Conservation (phyloP, 495 filamentous ascomycete genomes). For the Physcia stellaris region DNA sequence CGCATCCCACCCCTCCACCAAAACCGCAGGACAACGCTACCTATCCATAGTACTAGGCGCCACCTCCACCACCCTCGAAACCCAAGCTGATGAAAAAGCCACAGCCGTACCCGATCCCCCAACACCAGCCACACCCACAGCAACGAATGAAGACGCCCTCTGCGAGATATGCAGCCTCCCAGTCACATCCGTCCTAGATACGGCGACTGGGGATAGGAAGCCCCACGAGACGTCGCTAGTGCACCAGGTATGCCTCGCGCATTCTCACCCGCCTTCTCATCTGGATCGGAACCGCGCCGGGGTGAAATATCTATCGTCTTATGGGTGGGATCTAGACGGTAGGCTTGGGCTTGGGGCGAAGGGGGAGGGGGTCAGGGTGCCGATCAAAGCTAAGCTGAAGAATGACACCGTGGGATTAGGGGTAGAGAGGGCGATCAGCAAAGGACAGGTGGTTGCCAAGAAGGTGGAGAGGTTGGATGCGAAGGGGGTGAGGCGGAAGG, state of each 20-base stretch:
- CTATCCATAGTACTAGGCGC: conserved; percentile 54
- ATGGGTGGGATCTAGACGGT: conserved; percentile 83
- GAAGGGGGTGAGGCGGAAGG: conserved; percentile 53
- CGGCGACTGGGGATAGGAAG: conserved; percentile 7
- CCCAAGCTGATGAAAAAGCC: conserved; percentile 11
- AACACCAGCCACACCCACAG: conserved; percentile 3
- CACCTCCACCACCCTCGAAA: conserved; percentile 4
- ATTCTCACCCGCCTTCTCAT: conserved; percentile 75
- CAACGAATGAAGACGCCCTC: conserved; percentile 3
- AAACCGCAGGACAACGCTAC: conserved; percentile 52
- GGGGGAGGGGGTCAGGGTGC: conserved; percentile 62
- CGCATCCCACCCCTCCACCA: conserved; percentile 15
- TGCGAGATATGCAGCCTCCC: conserved; percentile 51
- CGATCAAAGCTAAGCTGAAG: conserved; percentile 61
- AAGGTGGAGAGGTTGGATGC: conserved; percentile 75
- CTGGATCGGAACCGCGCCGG: conserved; percentile 69
- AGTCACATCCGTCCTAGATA: conserved; percentile 15
- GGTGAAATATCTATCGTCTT: conserved; percentile 55
- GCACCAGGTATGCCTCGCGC: conserved; percentile 66
- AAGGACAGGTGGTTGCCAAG: no score
- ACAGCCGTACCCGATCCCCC: conserved; percentile 11
- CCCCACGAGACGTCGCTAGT: conserved; percentile 61
- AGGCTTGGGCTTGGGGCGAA: conserved; percentile 54
- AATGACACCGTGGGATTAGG: conserved; percentile 65
- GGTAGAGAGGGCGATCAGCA: conserved; percentile 23